phyloP scores from a whole-genome alignment of 176 grass and related monocot genomes.

The Cenchrus purpureus region DNA sequence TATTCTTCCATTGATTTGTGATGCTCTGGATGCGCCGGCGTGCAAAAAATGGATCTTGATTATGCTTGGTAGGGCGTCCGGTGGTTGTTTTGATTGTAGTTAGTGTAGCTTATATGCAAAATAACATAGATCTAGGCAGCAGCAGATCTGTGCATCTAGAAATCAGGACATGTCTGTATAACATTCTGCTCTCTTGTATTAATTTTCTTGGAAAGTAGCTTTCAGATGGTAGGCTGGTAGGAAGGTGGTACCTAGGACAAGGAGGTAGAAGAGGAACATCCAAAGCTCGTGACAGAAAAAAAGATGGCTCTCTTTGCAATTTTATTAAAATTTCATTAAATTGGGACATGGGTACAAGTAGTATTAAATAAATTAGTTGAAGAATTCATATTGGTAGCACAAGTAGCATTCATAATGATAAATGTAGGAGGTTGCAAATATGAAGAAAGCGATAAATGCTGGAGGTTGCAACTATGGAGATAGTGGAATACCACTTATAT shows the following conservation, averaged over 20 bases:
- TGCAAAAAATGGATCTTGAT: constrained; percentile 30
- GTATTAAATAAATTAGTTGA: constrained; percentile 6
- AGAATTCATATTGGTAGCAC: background rate
- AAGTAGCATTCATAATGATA: background rate
- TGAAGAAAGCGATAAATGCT: background rate
- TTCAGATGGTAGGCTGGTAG: background rate
- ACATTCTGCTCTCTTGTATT: background rate
- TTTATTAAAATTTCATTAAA: background rate
- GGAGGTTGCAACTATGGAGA: background rate
- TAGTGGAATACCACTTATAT: background rate
- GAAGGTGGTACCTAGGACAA: background rate
- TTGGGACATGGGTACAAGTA: background rate
- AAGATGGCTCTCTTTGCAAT: background rate
- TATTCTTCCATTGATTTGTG: background rate
- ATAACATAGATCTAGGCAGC: background rate
- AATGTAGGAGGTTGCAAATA: background rate
- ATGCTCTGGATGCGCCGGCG: background rate
- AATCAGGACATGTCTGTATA: background rate
- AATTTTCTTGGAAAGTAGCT: background rate
- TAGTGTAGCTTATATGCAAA: background rate
- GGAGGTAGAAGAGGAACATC: background rate
- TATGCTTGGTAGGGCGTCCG: background rate
- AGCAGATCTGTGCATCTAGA: background rate
- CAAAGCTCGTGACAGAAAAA: background rate
- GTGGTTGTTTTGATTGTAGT: background rate